These are phyloP conservation scores for Chrysopogon serrulatus DNA, from an alignment of 176 grass and related monocot species.

Conservation along the genomic window DNA sequence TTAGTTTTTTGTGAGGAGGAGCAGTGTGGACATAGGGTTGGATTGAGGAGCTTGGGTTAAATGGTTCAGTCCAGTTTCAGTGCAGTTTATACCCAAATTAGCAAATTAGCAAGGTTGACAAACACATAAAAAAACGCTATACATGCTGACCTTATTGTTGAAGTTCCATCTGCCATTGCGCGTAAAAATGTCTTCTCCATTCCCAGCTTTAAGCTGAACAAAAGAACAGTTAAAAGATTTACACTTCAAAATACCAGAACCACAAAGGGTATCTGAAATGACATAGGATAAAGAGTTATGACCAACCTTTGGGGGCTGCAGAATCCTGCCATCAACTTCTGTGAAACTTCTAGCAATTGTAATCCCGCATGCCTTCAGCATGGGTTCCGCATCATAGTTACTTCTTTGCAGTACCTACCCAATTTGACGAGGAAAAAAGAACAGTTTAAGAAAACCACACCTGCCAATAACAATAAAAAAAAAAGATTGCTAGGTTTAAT, in stretches of 20 bases:
- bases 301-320: constrained; percentile 66
- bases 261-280: neutral
- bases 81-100: too few species aligned
- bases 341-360: constrained; percentile 61
- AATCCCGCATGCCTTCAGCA: constrained; percentile 70
- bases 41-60: too few species aligned
- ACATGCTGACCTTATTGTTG: constrained; percentile 64
- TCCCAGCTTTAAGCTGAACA: constrained; percentile 69
- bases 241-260: neutral
- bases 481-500: neutral
- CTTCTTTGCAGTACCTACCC: constrained; percentile 44
- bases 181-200: constrained; percentile 66
- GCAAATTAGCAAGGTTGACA: too few species aligned
- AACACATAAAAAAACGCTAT: neutral
- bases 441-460: neutral
- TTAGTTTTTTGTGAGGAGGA: too few species aligned
- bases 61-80: too few species aligned
- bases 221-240: neutral
- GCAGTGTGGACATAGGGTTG: too few species aligned
- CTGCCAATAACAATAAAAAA: neutral
- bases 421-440: constrained; percentile 3
- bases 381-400: constrained; percentile 69
- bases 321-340: constrained; percentile 59
- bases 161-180: constrained; percentile 90
- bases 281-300: neutral